These are phyloP conservation scores for Acacia melanoxylon DNA, from an alignment of 306 rosid species.

Conservation along the genomic window DNA sequence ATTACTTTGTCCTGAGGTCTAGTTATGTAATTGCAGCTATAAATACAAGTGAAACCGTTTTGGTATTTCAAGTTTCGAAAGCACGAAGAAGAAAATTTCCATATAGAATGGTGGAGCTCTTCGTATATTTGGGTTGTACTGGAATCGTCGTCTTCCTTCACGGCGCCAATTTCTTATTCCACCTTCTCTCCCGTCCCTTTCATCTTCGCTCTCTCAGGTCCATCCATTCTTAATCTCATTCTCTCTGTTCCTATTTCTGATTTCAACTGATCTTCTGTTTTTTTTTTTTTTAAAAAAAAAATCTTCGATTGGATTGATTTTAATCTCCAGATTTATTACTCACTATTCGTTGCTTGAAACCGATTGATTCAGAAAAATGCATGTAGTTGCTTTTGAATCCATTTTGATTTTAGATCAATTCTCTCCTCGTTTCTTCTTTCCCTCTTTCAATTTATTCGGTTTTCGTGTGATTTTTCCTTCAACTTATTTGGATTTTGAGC, in stretches of 20 bases:
- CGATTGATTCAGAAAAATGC: background rate
- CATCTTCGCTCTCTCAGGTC: background rate
- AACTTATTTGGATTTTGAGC: background rate
- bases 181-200: background rate
- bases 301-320: background rate
- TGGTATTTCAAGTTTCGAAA: background rate
- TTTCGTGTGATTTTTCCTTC: background rate
- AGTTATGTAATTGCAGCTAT: background rate
- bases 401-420: background rate
- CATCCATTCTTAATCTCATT: background rate
- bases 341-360: background rate
- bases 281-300: background rate
- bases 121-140: background rate
- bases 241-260: background rate
- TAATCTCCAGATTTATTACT: background rate
- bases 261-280: background rate
- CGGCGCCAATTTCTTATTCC: slow-evolving; percentile 13
- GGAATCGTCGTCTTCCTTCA: slow-evolving; percentile 6
- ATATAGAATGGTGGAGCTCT: background rate
- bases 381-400: background rate
- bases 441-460: background rate
- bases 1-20: no score
- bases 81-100: background rate
- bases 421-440: background rate
- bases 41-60: background rate